Conservation (phyloP, 768 basidiomycete species). For the Cystobasidium ongulense region DNA sequence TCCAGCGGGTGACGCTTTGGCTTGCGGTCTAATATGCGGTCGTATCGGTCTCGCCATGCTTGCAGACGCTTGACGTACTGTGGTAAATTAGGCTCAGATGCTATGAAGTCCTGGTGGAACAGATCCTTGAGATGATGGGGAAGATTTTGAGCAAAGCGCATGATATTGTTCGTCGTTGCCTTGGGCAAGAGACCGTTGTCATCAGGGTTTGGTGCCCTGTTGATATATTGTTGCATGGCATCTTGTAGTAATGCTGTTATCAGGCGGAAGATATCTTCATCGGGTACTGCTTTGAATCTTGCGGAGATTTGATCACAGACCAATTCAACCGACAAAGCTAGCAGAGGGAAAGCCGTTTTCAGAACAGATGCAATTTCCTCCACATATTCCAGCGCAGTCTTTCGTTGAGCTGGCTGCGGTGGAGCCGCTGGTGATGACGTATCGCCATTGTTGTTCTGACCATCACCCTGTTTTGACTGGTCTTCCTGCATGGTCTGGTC, state of each 20-base stretch:
- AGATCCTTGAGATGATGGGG: slow-evolving; percentile 55
- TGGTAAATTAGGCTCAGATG: slow-evolving; percentile 64
- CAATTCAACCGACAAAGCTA: slow-evolving; percentile 90
- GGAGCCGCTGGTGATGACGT: slow-evolving; percentile 5
- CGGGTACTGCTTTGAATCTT: slow-evolving; percentile 76
- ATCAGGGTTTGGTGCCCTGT: slow-evolving; percentile 42
- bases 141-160: slow-evolving; percentile 47
- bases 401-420: neutral
- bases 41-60: slow-evolving; percentile 84
- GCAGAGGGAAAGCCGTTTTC: slow-evolving; percentile 89
- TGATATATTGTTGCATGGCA: slow-evolving; percentile 56
- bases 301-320: slow-evolving; percentile 88
- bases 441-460: slow-evolving; percentile 2
- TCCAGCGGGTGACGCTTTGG: slow-evolving; percentile 79
- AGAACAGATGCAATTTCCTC: slow-evolving; percentile 88
- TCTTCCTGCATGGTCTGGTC: neutral
- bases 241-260: slow-evolving; percentile 80
- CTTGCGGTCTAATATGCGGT: slow-evolving; percentile 63
- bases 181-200: slow-evolving; percentile 46
- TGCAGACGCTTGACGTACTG: slow-evolving; percentile 88
- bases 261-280: slow-evolving; percentile 90
- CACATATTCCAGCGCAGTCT: slow-evolving; percentile 56
- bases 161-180: slow-evolving; percentile 46
- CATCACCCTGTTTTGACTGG: neutral
- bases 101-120: slow-evolving; percentile 83